Evolutionary conservation across 176 grass and related monocot species (phyloP).

Genomic region (Lolium rigidum): DNA sequence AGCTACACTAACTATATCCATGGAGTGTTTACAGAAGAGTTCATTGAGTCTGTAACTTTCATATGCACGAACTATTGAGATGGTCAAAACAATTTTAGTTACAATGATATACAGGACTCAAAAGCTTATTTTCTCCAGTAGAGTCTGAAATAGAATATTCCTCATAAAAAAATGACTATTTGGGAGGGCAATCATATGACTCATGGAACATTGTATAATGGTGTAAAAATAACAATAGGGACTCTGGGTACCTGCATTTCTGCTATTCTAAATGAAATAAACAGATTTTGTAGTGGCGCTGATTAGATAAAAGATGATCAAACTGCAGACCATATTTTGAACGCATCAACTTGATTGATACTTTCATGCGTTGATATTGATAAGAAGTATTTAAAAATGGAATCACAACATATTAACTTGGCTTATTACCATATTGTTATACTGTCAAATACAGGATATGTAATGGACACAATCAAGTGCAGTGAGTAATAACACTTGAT

Average conservation of each 20-base stretch:
- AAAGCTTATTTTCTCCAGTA: not conserved
- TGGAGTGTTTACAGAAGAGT: not conserved
- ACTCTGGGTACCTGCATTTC: not conserved
- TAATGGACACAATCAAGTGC: not conserved
- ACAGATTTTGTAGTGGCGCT: not conserved
- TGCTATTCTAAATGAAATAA: not conserved
- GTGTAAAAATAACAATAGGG: not conserved
- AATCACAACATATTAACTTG: conserved; percentile 15
- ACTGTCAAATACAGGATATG: not conserved
- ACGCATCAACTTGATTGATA: not conserved
- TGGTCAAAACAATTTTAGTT: not conserved
- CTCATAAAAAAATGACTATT: conserved; percentile 8
- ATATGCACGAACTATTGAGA: not conserved
- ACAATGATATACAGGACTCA: not conserved
- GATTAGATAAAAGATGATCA: not conserved
- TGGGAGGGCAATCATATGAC: not conserved
- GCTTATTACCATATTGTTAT: not conserved
- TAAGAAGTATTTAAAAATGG: not conserved
- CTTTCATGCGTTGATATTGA: not conserved
- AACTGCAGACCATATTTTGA: not conserved
- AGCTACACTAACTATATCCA: not conserved
- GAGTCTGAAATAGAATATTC: not conserved
- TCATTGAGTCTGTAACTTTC: not conserved
- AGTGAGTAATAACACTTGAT: not conserved
- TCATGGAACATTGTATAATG: not conserved